Evolutionary conservation across 2,329 filamentous ascomycete species (phyloP).

Genomic region (Colletotrichum sp.): DNA sequence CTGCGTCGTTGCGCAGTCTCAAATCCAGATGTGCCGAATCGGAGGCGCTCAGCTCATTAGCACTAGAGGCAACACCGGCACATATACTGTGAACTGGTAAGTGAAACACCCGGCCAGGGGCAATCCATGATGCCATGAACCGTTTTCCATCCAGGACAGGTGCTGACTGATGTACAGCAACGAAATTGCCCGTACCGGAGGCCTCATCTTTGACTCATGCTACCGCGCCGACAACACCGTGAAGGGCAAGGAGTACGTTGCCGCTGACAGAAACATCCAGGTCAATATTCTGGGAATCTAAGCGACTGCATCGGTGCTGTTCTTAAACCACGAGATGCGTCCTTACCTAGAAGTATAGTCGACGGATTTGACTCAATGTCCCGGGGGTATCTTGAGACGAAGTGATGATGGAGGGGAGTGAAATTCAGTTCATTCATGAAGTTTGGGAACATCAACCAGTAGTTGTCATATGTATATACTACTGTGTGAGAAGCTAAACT

Average conservation of each 20-base stretch:
- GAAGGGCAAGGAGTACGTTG: neutral
- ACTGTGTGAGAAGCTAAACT: rapidly evolving
- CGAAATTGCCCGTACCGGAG: neutral
- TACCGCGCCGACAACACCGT: neutral
- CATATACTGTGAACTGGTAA: neutral
- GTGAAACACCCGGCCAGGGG: neutral
- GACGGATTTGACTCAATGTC: neutral
- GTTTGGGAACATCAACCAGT: rapidly evolving
- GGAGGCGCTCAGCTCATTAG: neutral
- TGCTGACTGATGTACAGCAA: neutral
- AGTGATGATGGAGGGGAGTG: neutral
- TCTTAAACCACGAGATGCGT: rapidly evolving
- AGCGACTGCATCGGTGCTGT: neutral
- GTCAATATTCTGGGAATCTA: neutral
- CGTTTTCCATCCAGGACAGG: rapidly evolving
- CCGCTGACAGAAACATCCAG: neutral
- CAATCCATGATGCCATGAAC: neutral
- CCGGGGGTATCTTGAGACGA: rapidly evolving
- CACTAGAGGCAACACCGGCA: neutral
- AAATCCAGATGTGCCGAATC: neutral
- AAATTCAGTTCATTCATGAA: neutral
- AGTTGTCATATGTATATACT: neutral
- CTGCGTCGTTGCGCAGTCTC: neutral
- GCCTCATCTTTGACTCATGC: neutral
- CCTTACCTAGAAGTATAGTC: neutral